Evolutionary conservation across 805 yeast genomes (phyloP).

Genomic region (Starmerella cellae): DNA sequence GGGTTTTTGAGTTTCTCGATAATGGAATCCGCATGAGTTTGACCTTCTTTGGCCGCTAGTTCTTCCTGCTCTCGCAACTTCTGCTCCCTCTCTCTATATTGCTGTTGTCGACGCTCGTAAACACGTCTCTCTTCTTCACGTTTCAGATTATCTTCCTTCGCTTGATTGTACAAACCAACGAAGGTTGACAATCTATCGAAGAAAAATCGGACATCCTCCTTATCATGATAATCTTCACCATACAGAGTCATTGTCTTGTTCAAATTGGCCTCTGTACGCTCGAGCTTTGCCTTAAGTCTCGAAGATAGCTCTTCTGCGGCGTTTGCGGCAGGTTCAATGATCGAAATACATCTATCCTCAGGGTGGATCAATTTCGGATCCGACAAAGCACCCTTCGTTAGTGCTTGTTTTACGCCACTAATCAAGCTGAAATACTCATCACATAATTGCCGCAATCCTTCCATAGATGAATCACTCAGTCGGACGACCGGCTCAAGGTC

Average conservation of each 20-base stretch:
- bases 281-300: conserved; percentile 49
- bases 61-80: conserved; percentile 18
- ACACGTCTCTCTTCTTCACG: conserved; percentile 70
- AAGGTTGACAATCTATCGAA: conserved; percentile 72
- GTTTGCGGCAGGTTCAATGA: conserved; percentile 53
- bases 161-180: conserved; percentile 63
- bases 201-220: conserved; percentile 51
- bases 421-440: conserved; percentile 46
- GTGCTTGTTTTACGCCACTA: conserved; percentile 56
- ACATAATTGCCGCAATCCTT: conserved; percentile 67
- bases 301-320: conserved; percentile 61
- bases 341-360: conserved; percentile 51
- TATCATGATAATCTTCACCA: conserved; percentile 79
- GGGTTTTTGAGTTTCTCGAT: conserved; percentile 79
- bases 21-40: conserved; percentile 67
- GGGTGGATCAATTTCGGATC: conserved; percentile 73
- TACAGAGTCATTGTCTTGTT: conserved; percentile 62
- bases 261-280: conserved; percentile 50
- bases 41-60: conserved; percentile 13
- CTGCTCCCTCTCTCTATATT: conserved; percentile 14
- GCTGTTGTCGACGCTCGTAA: conserved; percentile 61
- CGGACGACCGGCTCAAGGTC: conserved; percentile 48
- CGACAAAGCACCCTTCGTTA: conserved; percentile 74
- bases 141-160: conserved; percentile 62
- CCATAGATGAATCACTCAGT: conserved; percentile 66